These are phyloP conservation scores for Kockovaella imperatae DNA, from an alignment of 768 basidiomycete genomes.

Conservation along the genomic window DNA sequence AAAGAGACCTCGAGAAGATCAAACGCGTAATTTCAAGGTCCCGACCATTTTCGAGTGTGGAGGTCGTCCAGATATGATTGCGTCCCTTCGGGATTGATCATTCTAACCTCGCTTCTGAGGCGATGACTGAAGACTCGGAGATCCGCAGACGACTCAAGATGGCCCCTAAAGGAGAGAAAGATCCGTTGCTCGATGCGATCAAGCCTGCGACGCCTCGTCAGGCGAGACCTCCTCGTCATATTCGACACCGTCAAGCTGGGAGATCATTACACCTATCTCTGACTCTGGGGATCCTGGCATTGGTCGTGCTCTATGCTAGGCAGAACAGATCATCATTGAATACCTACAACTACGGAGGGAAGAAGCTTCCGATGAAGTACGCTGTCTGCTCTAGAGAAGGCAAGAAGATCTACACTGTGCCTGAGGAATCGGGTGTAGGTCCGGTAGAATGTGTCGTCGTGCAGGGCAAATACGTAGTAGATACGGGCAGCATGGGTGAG, in stretches of 20 bases:
- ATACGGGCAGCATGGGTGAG: conserved; percentile 30
- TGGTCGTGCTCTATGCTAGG: conserved; percentile 28
- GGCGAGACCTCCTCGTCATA: conserved; percentile 20
- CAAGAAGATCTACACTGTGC: conserved; percentile 29
- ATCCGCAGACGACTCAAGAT: too few relatives aligned
- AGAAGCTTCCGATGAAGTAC: conserved; percentile 17
- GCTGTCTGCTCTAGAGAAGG: conserved; percentile 29
- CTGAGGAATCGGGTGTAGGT: conserved; percentile 23
- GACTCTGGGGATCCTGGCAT: conserved; percentile 25
- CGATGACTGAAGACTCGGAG: too few relatives aligned
- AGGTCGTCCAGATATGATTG: too few relatives aligned
- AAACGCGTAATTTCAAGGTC: too few relatives aligned
- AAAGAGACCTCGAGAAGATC: too few relatives aligned
- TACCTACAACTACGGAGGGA: conserved; percentile 3
- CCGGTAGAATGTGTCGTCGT: conserved; percentile 32
- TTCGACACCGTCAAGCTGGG: conserved; percentile 11
- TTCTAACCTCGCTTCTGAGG: too few relatives aligned
- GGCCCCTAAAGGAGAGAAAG: too few relatives aligned
- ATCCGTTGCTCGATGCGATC: neutral
- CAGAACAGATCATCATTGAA: neutral
- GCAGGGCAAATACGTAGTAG: conserved; percentile 20
- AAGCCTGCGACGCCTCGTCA: conserved; percentile 4
- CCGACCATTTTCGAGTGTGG: too few relatives aligned
- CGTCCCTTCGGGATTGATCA: too few relatives aligned
- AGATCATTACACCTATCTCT: conserved; percentile 29